phyloP scores from a whole-genome alignment of 208 protist genomes.

The Acanthamoeba culbertsoni region DNA sequence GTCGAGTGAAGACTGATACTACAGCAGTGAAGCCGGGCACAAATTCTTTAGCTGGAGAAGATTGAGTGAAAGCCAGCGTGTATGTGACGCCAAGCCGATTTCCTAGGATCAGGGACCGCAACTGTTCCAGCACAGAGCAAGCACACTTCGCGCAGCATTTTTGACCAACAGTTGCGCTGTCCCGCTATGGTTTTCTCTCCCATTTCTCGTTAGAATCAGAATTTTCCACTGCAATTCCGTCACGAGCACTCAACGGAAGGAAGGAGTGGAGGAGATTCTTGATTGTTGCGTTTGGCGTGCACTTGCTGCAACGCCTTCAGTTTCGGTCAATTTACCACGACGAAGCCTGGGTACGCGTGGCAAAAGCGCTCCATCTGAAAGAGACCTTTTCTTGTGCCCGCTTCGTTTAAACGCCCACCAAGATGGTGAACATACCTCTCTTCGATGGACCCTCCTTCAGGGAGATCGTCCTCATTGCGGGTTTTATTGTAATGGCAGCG shows the following conservation, averaged over 20 bases:
- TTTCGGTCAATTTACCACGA: not conserved
- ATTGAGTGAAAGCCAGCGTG: no score
- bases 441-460: slow-evolving; percentile 36
- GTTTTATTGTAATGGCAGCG: not conserved
- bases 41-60: no score
- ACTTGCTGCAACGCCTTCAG: not conserved
- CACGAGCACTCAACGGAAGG: not conserved
- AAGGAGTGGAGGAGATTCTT: not conserved
- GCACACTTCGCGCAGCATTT: no score
- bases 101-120: no score
- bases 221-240: no score
- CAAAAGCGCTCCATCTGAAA: no score
- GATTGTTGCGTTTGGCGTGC: not conserved
- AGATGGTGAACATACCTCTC: slow-evolving; percentile 24
- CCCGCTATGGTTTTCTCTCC: not conserved
- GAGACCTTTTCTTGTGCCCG: no score
- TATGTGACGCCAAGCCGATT: no score
- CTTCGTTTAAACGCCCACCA: not conserved
- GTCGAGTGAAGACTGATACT: no score
- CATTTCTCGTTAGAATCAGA: no score
- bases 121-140: no score
- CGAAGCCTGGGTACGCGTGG: not conserved
- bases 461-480: not conserved
- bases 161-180: not conserved
- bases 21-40: no score